Evolutionary conservation across 2,329 filamentous ascomycete genomes (phyloP), one percentile per base, ranked within the genome.

Genomic region (Phyllosticta citriasiana): DNA sequence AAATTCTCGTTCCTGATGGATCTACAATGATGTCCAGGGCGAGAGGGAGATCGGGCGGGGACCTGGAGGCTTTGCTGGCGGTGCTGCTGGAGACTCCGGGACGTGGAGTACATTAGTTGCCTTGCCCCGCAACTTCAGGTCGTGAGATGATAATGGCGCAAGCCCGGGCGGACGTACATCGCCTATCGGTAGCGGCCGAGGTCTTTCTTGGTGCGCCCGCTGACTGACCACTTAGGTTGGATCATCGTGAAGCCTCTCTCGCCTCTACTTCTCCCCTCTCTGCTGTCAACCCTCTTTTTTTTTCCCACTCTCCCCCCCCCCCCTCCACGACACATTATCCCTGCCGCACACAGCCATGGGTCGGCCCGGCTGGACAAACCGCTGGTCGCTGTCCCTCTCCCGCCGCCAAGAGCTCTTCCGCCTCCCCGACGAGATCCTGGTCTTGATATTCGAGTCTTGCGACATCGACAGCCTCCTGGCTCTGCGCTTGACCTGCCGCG

Each of bases 391-490:
- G 35, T 55, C 26, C 40, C 58, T 60, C 35, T 12, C 19, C 26
- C 40, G 40, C 40, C 40, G 40, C 40, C 40, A 47, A 47, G 40
- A 47, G 40, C 59, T 61, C 14, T 4, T 30, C 6, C 55, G 50
- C 22, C 59, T 61, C 16, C 55, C 53, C 52, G 59, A 61, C 35
- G 62, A 63, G 53, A 57, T 72, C 19, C 68, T 73, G 52, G 69
- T 73, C 58, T 47, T 69, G 7, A 65, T 73, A 19, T 65, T 62
- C 55, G 68, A 62, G 8, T 64, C 67, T 58, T 72, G 69, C 55
- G 65, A 65, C 51, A 65, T 73, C 55, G 69, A 71, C 58, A 67
- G 69, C 33, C 61, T 73, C 12, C 61, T 68, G 5, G 50, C 62
- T 3, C 60, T 72, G 35, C 66, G 66, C 35, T 60, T 68, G 16